Base-by-base conservation (phyloP, 164 flowering plant species). In the Aristolochia fimbriata region DNA sequence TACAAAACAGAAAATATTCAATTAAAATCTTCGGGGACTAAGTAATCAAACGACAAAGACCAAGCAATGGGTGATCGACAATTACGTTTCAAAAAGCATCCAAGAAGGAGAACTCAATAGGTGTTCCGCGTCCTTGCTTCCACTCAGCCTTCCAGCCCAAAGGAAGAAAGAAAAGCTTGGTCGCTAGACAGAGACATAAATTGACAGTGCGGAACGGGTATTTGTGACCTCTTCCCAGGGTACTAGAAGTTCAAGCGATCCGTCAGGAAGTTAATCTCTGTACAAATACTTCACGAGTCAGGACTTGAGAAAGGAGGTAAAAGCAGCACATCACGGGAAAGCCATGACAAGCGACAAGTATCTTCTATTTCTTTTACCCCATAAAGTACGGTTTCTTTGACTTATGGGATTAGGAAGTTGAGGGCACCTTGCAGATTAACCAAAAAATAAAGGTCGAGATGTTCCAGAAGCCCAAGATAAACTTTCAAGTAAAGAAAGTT, bases 281-380 rank as follows among this genome's bases (percentile, higher is more conserved):
- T 27, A 59, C 21, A 59, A 47, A 59, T 47, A 47, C 62, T 59
- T 59, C 41, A 59, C 24, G 41, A 59, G 52, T 59, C 53, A 59
- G 52, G 16, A 47, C 50, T 31, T 31, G 41, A 47, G 62, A 25
- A 59, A 59, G 50, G 51, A 45, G 19, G 47, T 10, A 47, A 24
- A 59, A 52, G 19, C 17, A 47, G 43, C 41, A 25, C 51, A 24
- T 59, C 62, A 59, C 62, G 50, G 41, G 25, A 17, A 59, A 47
- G 31, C 41, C 52, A 59, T 59, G 52, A 47, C 25, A 20, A 45
- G 41, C 22, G 31, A 59, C 20, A 59, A 22, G 16, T 47, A 20
- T 59, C 27, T 47, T 15, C 41, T 47, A 23, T 59, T 46, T 58
- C n/a, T n/a, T 45, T 45, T n/a, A 58, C 52, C 37, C 15, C 53